These are phyloP conservation scores for Fusarium brevicatenulatum DNA, from an alignment of 2,329 filamentous ascomycete genomes.

Conservation along the genomic window DNA sequence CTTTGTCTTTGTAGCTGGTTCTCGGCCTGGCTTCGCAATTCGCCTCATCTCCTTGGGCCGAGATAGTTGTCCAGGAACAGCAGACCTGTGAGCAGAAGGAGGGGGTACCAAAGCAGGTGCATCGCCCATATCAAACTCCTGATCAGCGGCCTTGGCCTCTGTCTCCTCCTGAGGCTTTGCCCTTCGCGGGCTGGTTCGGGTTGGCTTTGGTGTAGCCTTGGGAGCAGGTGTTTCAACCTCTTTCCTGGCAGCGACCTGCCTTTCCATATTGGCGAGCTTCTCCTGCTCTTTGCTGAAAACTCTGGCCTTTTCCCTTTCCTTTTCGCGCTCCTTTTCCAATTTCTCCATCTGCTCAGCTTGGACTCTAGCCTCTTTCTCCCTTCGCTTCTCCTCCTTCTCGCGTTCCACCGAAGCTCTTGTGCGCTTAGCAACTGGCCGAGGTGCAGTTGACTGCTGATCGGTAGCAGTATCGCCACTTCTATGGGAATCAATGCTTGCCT, in stretches of 20 bases:
- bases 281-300: slow-evolving; percentile 69
- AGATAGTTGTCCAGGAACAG: slow-evolving; percentile 57
- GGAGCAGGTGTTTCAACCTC: slow-evolving; percentile 57
- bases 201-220: slow-evolving; percentile 57
- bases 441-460: slow-evolving; percentile 52
- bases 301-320: slow-evolving; percentile 75
- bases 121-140: slow-evolving; percentile 67
- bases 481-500: slow-evolving; percentile 37
- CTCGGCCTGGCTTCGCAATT: slow-evolving; percentile 71
- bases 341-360: slow-evolving; percentile 70
- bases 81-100: slow-evolving; percentile 65
- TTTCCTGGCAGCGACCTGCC: slow-evolving; percentile 62
- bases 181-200: slow-evolving; percentile 64
- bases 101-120: slow-evolving; percentile 67
- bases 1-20: slow-evolving; percentile 66
- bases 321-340: slow-evolving; percentile 74
- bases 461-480: slow-evolving; percentile 23
- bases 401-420: slow-evolving; percentile 69
- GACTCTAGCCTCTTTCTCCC: slow-evolving; percentile 71
- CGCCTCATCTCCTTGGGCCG: slow-evolving; percentile 67
- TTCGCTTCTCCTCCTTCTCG: slow-evolving; percentile 73
- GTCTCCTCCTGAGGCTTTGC: slow-evolving; percentile 49
- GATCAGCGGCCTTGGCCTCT: slow-evolving; percentile 43
- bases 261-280: slow-evolving; percentile 63
- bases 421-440: slow-evolving; percentile 56